phyloP scores from a whole-genome alignment of 257 asterid genomes.

The Ligustrum vulgare region DNA sequence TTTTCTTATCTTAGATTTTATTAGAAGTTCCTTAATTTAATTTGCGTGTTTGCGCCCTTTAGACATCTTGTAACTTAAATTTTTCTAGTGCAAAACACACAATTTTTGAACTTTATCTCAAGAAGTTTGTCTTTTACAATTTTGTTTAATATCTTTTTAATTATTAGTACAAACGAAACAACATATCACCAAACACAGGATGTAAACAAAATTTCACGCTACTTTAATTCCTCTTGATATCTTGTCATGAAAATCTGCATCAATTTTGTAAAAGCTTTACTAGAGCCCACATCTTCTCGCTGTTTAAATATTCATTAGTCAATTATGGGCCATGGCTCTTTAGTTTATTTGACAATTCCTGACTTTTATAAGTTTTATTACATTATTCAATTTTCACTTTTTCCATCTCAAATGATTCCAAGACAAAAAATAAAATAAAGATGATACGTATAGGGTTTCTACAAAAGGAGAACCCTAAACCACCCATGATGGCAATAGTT shows the following conservation, averaged over 20 bases:
- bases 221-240: constrained; percentile 21
- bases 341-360: constrained; percentile 31
- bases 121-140: no score
- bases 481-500: not conserved
- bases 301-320: constrained; percentile 40
- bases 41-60: no score
- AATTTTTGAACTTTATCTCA: no score
- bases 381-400: constrained; percentile 24
- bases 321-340: constrained; percentile 37
- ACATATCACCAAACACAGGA: no score
- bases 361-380: constrained; percentile 29
- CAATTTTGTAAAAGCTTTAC: constrained; percentile 40
- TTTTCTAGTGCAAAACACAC: no score
- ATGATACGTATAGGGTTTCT: not conserved
- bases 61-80: no score
- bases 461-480: not conserved
- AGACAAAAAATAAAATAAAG: not conserved
- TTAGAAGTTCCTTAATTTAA: no score
- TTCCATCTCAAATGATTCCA: constrained; percentile 22
- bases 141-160: no score
- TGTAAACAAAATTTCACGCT: constrained; percentile 11
- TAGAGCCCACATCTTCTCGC: constrained; percentile 34
- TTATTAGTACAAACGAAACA: no score
- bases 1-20: no score
- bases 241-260: constrained; percentile 35